Evolutionary conservation across 2,329 filamentous ascomycete genomes (phyloP).

Genomic region (Xylariaceae sp.): DNA sequence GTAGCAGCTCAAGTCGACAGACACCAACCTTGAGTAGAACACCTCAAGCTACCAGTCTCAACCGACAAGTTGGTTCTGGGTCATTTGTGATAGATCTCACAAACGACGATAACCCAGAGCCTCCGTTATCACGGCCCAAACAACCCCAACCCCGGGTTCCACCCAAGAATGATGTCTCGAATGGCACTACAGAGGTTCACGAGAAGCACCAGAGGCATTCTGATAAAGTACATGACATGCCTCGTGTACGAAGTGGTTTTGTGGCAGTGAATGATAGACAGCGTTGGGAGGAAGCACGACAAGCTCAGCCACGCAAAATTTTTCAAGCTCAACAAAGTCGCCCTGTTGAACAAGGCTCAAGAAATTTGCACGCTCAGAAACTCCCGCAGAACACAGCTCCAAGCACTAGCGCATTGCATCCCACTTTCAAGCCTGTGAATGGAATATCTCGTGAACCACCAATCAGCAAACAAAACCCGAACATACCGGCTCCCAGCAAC

Average conservation of each 20-base stretch:
- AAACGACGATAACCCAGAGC: slow-evolving; percentile 26
- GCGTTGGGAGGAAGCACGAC: not conserved
- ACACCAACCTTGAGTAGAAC: not conserved
- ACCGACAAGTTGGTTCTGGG: not conserved
- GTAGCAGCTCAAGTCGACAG: slow-evolving; percentile 14
- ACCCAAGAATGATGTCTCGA: not conserved
- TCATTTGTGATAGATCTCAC: slow-evolving; percentile 35
- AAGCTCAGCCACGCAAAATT: not conserved
- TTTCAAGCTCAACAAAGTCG: not conserved
- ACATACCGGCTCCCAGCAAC: not conserved
- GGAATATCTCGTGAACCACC: not conserved
- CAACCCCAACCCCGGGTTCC: slow-evolving; percentile 2
- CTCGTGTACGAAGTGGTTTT: not conserved
- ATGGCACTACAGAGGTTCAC: slow-evolving; percentile 5
- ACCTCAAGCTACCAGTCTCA: slow-evolving; percentile 7
- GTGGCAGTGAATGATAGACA: not conserved
- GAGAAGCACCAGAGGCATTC: slow-evolving; percentile 5
- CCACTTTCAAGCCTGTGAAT: slow-evolving; percentile 4
- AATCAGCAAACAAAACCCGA: slow-evolving; percentile 3
- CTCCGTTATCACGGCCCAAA: slow-evolving; percentile 5
- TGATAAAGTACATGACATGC: not conserved
- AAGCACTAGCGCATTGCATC: slow-evolving; percentile 1
- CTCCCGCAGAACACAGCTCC: not conserved
- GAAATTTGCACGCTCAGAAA: not conserved
- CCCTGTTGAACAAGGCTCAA: slow-evolving; percentile 3